Evolutionary conservation across 495 filamentous ascomycete genomes (phyloP).

Genomic region (Staphylotrichum tortipilum): DNA sequence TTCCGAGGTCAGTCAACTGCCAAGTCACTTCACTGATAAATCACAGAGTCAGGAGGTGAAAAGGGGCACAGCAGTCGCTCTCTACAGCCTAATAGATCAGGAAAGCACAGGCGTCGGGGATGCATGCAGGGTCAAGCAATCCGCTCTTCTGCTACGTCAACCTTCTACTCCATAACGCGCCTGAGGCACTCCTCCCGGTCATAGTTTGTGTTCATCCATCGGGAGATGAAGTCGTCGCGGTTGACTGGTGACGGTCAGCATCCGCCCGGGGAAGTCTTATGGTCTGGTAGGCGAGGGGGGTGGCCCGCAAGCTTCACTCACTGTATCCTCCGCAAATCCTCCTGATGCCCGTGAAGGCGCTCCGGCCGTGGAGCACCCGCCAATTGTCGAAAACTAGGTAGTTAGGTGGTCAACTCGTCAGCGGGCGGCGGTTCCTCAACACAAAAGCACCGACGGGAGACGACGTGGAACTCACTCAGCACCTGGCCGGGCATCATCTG

Average conservation of each 20-base stretch:
- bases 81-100: too few relatives aligned
- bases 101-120: too few relatives aligned
- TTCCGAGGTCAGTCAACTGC: background rate
- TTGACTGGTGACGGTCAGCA: conserved; percentile 48
- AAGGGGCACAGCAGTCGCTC: too few relatives aligned
- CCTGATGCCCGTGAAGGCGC: conserved; percentile 70
- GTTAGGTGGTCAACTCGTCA: background rate
- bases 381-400: conserved; percentile 86
- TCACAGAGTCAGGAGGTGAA: too few relatives aligned
- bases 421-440: background rate
- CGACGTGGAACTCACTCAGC: conserved; percentile 63
- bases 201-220: conserved; percentile 63
- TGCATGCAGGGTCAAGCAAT: too few relatives aligned
- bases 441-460: background rate
- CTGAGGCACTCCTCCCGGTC: conserved; percentile 45
- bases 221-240: conserved; percentile 76
- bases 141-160: background rate
- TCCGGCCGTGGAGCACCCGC: conserved; percentile 81
- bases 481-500: conserved; percentile 69
- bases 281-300: too few relatives aligned
- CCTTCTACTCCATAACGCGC: conserved; percentile 28
- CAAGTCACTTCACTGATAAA: too few relatives aligned
- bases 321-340: conserved; percentile 86
- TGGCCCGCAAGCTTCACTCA: conserved; percentile 37
- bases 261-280: too few relatives aligned